Percentiles rank a stretch among this genome's conserved stretches.
phyloP scores from a whole-genome alignment of 768 basidiomycete species.

The Rhizopogon roseolus region DNA sequence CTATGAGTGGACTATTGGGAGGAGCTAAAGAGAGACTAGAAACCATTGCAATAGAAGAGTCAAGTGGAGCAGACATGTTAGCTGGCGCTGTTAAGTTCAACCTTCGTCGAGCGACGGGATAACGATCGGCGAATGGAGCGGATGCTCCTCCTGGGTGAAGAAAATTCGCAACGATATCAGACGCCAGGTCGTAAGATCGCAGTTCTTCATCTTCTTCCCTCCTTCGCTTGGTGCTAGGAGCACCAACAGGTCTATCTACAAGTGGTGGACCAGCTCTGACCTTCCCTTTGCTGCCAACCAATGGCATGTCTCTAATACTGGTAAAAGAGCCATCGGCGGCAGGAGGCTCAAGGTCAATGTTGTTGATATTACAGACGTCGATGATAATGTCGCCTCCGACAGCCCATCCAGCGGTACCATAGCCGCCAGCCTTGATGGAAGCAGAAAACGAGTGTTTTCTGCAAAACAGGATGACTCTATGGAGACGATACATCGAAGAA shows the following conservation, averaged over 20 bases:
- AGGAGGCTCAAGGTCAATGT: slow-evolving; percentile 65
- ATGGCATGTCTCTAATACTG: slow-evolving; percentile 52
- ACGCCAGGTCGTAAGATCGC: slow-evolving; percentile 52
- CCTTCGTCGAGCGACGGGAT: slow-evolving; percentile 16
- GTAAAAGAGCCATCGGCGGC: slow-evolving; percentile 49
- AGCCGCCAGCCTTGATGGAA: slow-evolving; percentile 87
- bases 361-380: slow-evolving; percentile 67
- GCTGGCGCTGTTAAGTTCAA: slow-evolving; percentile 1
- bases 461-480: slow-evolving; percentile 71
- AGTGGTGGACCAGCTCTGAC: slow-evolving; percentile 15
- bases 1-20: background rate
- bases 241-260: slow-evolving; percentile 1
- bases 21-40: background rate
- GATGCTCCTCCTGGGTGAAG: slow-evolving; percentile 23
- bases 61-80: background rate
- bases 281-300: slow-evolving; percentile 54
- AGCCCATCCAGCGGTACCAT: slow-evolving; percentile 88
- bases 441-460: slow-evolving; percentile 62
- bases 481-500: background rate
- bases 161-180: slow-evolving; percentile 47
- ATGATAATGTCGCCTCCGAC: slow-evolving; percentile 83
- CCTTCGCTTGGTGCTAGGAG: slow-evolving; percentile 43
- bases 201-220: slow-evolving; percentile 51
- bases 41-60: background rate
- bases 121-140: slow-evolving; percentile 11